Evolutionary conservation across 2,329 filamentous ascomycete species (phyloP).

Genomic region (Ophidiomyces ophidiicola): DNA sequence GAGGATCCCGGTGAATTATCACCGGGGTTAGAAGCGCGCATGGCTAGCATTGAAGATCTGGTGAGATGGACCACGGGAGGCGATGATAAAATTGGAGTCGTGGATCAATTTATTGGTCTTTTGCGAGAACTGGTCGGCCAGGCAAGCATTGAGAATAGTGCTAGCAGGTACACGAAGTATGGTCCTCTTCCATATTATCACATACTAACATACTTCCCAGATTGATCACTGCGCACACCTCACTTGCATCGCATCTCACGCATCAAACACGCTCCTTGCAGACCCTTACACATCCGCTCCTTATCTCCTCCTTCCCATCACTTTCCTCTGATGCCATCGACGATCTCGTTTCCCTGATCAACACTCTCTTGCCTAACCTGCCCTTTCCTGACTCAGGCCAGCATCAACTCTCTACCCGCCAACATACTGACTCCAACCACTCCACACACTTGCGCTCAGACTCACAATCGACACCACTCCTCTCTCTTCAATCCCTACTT

Average conservation of each 20-base stretch:
- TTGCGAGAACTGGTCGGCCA: slow-evolving; percentile 45
- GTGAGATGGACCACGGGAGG: slow-evolving; percentile 43
- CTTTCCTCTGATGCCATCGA: slow-evolving; percentile 45
- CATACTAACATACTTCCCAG: slow-evolving; percentile 24
- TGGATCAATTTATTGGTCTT: slow-evolving; percentile 40
- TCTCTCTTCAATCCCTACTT: slow-evolving; percentile 57
- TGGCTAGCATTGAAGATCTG: slow-evolving; percentile 45
- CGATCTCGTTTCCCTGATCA: slow-evolving; percentile 45
- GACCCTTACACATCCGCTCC: slow-evolving; percentile 45
- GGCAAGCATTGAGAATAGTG: slow-evolving; percentile 44
- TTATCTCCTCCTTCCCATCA: slow-evolving; percentile 45
- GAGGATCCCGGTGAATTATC: slow-evolving; percentile 43
- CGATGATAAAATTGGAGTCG: slow-evolving; percentile 43
- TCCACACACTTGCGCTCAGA: slow-evolving; percentile 16
- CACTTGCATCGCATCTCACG: slow-evolving; percentile 47
- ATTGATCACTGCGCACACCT: slow-evolving; percentile 46
- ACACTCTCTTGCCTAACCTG: slow-evolving; percentile 41
- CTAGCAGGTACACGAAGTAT: slow-evolving; percentile 38
- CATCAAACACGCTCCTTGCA: slow-evolving; percentile 50
- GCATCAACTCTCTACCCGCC: slow-evolving; percentile 19
- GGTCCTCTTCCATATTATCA: background rate
- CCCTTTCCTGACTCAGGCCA: slow-evolving; percentile 33
- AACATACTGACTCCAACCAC: slow-evolving; percentile 16
- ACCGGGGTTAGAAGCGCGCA: slow-evolving; percentile 42
- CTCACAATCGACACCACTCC: slow-evolving; percentile 38